These are phyloP conservation scores for Ustanciosporium gigantosporum DNA, from an alignment of 1,284 basidiomycete species.

Conservation along the genomic window DNA sequence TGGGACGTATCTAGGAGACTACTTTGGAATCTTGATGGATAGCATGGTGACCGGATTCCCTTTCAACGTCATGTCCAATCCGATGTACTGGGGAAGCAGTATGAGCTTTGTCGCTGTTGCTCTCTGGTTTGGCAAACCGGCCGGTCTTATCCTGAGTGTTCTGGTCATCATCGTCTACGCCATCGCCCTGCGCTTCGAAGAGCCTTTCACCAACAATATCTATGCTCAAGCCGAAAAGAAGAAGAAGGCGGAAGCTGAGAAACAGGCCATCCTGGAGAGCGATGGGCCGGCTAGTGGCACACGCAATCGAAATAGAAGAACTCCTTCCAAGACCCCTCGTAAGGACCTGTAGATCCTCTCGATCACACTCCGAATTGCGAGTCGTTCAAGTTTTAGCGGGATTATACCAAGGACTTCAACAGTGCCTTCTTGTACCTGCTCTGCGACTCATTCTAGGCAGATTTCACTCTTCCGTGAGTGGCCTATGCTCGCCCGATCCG, in stretches of 20 bases:
- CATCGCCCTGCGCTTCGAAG: constrained; percentile 55
- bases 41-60: constrained; percentile 78
- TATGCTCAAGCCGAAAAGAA: constrained; percentile 54
- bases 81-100: constrained; percentile 75
- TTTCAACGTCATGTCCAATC: constrained; percentile 88
- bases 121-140: constrained; percentile 59
- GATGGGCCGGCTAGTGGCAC: constrained; percentile 39
- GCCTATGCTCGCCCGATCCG: no score
- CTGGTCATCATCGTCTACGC: constrained; percentile 53
- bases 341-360: constrained; percentile 1
- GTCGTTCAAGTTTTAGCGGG: no score
- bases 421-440: constrained; percentile 1
- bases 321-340: constrained; percentile 39
- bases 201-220: constrained; percentile 57
- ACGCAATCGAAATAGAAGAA: constrained; percentile 27
- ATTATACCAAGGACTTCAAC: constrained; percentile 2
- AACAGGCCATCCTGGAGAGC: constrained; percentile 23
- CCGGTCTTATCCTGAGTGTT: constrained; percentile 55
- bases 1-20: constrained; percentile 81
- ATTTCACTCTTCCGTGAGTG: no score
- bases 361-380: no score
- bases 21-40: constrained; percentile 98
- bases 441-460: no score
- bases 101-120: constrained; percentile 58
- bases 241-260: constrained; percentile 27